Percentiles rank a stretch among this genome's conserved stretches.
Evolutionary conservation across 495 filamentous ascomycete species (phyloP).

Genomic region (Neurospora sp.): DNA sequence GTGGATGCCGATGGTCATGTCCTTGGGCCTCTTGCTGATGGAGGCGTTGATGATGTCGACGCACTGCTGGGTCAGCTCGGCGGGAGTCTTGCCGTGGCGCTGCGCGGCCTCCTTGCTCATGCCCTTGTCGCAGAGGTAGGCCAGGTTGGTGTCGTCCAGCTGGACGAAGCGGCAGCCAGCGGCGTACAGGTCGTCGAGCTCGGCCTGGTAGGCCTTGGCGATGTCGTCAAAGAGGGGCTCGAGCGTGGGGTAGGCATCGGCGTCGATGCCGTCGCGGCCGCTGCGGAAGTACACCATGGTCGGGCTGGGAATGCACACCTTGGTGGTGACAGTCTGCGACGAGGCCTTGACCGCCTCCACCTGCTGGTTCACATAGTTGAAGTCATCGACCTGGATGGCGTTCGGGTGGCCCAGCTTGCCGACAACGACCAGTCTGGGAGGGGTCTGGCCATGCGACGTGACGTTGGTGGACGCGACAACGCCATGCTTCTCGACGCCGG

Average conservation of each 20-base stretch:
- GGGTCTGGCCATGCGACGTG: conserved; percentile 31
- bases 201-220: conserved; percentile 48
- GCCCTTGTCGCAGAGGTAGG: conserved; percentile 54
- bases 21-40: conserved; percentile 42
- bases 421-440: conserved; percentile 34
- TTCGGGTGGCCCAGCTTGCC: conserved; percentile 35
- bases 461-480: conserved; percentile 32
- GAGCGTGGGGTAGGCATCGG: conserved; percentile 46
- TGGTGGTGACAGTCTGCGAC: conserved; percentile 38
- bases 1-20: conserved; percentile 58
- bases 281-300: conserved; percentile 62
- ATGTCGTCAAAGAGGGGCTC: conserved; percentile 53
- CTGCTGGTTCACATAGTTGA: conserved; percentile 43
- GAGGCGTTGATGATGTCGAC: conserved; percentile 53
- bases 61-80: conserved; percentile 49
- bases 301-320: conserved; percentile 54
- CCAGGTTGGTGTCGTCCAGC: conserved; percentile 56
- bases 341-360: conserved; percentile 26
- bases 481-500: conserved; percentile 34
- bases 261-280: conserved; percentile 45
- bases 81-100: conserved; percentile 44
- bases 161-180: conserved; percentile 56
- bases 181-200: conserved; percentile 49
- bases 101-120: conserved; percentile 52
- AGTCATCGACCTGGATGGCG: conserved; percentile 49